These are phyloP conservation scores for Durio zibethinus DNA, from an alignment of 345 rosid species.

Conservation along the genomic window DNA sequence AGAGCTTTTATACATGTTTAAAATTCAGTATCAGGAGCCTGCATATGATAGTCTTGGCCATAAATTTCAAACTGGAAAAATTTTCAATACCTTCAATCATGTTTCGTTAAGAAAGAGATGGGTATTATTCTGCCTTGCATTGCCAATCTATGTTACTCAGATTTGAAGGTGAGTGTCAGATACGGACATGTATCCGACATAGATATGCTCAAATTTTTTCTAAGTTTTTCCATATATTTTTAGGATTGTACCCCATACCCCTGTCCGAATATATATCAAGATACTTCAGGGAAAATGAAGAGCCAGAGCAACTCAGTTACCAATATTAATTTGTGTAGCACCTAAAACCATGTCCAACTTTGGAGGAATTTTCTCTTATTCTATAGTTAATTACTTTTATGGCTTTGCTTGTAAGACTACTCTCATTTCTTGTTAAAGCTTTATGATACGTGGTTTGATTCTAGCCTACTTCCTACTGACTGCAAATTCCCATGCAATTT, in stretches of 20 bases:
- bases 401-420: neutral
- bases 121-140: neutral
- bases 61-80: neutral
- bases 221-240: no score
- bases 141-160: no score
- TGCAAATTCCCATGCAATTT: neutral
- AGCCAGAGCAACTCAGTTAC: no score
- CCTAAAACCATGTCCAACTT: neutral
- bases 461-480: neutral
- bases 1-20: neutral
- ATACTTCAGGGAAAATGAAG: no score
- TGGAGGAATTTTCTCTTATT: neutral
- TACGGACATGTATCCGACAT: no score
- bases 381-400: neutral
- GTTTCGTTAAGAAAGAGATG: neutral
- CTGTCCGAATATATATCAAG: no score
- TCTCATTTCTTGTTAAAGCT: neutral
- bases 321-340: neutral
- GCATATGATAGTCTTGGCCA: neutral
- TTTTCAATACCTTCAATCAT: neutral
- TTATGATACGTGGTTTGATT: neutral
- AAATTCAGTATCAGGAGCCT: neutral
- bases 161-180: no score
- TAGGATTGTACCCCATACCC: no score
- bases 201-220: no score